Evolutionary conservation across 2,329 filamentous ascomycete species (phyloP).

Genomic region (Penicillium digitatum): DNA sequence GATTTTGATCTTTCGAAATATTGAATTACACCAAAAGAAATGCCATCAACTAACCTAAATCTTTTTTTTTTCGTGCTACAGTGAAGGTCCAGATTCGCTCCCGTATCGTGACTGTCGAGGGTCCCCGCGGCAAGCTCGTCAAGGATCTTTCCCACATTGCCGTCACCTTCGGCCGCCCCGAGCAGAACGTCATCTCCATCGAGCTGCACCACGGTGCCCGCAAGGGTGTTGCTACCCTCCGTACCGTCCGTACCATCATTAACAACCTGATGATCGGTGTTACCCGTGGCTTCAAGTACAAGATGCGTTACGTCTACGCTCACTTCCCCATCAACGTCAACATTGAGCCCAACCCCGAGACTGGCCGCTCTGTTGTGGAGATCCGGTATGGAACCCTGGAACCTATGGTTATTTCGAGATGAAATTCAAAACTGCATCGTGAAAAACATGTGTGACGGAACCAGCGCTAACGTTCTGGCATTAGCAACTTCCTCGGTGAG

Average conservation of each 20-base stretch:
- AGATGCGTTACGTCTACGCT: slow-evolving; percentile 99
- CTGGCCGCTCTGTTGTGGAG: slow-evolving; percentile 84
- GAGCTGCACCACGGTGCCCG: slow-evolving; percentile 97
- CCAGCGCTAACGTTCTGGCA: slow-evolving; percentile 12
- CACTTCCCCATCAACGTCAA: slow-evolving; percentile 99
- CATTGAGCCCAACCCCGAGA: slow-evolving; percentile 93
- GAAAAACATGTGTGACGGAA: not conserved
- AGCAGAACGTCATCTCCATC: slow-evolving; percentile 85
- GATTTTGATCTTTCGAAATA: slow-evolving; percentile 8
- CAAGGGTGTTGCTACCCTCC: slow-evolving; percentile 97
- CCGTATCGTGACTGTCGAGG: slow-evolving; percentile 92
- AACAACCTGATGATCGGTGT: slow-evolving; percentile 98
- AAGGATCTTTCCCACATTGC: slow-evolving; percentile 97
- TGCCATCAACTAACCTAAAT: slow-evolving; percentile 4
- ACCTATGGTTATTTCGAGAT: not conserved
- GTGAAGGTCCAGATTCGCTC: slow-evolving; percentile 99
- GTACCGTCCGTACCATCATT: slow-evolving; percentile 96
- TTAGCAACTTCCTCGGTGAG: slow-evolving; percentile 95
- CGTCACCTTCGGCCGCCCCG: slow-evolving; percentile 88
- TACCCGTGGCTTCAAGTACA: slow-evolving; percentile 99
- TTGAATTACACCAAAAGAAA: not conserved
- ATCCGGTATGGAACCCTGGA: slow-evolving; percentile 69
- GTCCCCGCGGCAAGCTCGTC: slow-evolving; percentile 91
- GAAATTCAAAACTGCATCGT: not conserved
- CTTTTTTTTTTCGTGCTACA: slow-evolving; percentile 45